Percentiles rank a stretch among this genome's conserved stretches.
phyloP scores from a whole-genome alignment of 2,329 filamentous ascomycete genomes.

The Aspergillus ochraceus region DNA sequence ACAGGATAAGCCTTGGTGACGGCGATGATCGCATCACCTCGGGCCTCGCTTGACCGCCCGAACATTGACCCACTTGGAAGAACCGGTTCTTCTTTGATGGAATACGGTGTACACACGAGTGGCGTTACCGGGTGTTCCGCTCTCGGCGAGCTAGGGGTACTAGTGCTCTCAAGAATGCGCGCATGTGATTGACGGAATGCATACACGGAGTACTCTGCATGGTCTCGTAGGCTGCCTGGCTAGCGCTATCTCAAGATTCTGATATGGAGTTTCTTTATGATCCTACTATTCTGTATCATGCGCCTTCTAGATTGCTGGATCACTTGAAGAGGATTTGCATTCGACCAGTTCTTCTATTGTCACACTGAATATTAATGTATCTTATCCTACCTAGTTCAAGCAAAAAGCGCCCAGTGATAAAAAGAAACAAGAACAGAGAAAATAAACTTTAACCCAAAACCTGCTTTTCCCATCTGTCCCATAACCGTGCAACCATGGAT shows the following conservation, averaged over 20 bases:
- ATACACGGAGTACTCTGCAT: not conserved
- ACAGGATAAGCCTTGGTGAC: not conserved
- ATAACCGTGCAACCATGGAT: not conserved
- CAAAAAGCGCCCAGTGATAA: too few relatives aligned
- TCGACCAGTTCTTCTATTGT: too few relatives aligned
- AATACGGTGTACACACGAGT: not conserved
- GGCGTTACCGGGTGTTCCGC: not conserved
- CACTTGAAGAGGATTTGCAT: too few relatives aligned
- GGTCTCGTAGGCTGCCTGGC: not conserved
- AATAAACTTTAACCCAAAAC: not conserved
- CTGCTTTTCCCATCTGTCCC: conserved; percentile 8
- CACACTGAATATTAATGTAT: too few relatives aligned
- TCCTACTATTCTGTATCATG: too few relatives aligned
- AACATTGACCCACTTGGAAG: not conserved
- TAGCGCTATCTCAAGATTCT: not conserved
- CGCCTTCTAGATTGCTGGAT: too few relatives aligned
- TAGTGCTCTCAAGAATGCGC: not conserved
- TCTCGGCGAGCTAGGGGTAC: not conserved
- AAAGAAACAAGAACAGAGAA: not conserved
- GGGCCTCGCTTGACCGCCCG: not conserved
- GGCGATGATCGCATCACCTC: not conserved
- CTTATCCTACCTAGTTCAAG: too few relatives aligned
- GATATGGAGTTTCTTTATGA: too few relatives aligned
- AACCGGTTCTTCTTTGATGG: not conserved
- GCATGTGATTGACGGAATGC: conserved; percentile 2